phyloP scores from a whole-genome alignment of 768 basidiomycete genomes.

The Phylloporus sp. region DNA sequence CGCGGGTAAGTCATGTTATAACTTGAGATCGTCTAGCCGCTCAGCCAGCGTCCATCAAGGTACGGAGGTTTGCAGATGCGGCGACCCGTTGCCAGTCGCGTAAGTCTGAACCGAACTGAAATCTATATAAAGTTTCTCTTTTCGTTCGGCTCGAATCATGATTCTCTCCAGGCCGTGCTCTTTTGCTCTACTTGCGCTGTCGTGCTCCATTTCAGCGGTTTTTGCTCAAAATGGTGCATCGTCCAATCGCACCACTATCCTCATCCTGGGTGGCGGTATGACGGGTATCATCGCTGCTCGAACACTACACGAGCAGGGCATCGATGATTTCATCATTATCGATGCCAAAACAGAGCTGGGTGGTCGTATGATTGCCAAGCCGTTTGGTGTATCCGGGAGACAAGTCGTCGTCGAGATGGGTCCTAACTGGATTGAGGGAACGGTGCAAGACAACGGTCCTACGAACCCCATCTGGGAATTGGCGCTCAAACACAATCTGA shows the following conservation, averaged over 20 bases:
- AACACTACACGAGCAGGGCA: constrained; percentile 48
- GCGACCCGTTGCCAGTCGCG: too few relatives aligned
- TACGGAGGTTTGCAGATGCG: too few relatives aligned
- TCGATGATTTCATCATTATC: constrained; percentile 55
- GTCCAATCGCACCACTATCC: constrained; percentile 33
- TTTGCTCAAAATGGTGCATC: constrained; percentile 13
- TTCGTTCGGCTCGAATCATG: too few relatives aligned
- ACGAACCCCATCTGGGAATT: constrained; percentile 58
- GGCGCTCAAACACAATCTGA: constrained; percentile 50
- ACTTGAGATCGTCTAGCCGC: too few relatives aligned
- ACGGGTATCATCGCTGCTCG: constrained; percentile 63
- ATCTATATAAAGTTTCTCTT: too few relatives aligned
- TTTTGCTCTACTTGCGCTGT: constrained; percentile 4
- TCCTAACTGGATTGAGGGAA: constrained; percentile 60
- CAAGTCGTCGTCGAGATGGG: constrained; percentile 50
- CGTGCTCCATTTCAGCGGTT: not conserved
- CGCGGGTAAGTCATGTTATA: too few relatives aligned
- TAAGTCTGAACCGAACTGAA: too few relatives aligned
- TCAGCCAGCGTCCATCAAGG: too few relatives aligned
- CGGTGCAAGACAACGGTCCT: constrained; percentile 43
- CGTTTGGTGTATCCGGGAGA: constrained; percentile 38
- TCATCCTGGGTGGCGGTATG: constrained; percentile 64
- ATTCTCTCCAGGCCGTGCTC: not conserved
- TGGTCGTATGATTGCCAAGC: constrained; percentile 49
- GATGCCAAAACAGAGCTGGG: constrained; percentile 58